These are phyloP conservation scores for Sporothrix brasiliensis DNA, from an alignment of 2,329 filamentous ascomycete genomes.

Conservation along the genomic window DNA sequence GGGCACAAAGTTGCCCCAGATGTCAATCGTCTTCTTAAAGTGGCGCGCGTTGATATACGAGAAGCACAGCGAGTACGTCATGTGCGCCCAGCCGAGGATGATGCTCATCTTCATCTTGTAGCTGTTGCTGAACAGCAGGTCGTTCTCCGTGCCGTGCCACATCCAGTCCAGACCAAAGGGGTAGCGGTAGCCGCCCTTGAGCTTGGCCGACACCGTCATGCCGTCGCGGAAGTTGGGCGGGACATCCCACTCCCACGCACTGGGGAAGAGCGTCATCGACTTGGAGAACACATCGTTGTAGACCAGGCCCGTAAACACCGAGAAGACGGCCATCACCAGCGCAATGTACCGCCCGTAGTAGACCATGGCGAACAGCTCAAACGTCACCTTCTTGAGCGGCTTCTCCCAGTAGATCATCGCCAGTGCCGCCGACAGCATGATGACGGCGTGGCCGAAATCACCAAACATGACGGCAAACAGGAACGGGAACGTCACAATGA, in stretches of 20 bases:
- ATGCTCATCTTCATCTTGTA: slow-evolving; percentile 99
- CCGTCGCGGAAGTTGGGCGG: slow-evolving; percentile 69
- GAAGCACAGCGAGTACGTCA: slow-evolving; percentile 96
- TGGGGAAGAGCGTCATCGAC: slow-evolving; percentile 83
- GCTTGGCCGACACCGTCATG: slow-evolving; percentile 62
- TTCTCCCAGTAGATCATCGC: slow-evolving; percentile 98
- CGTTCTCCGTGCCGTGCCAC: slow-evolving; percentile 96
- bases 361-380: slow-evolving; percentile 97
- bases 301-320: slow-evolving; percentile 93
- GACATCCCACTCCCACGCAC: slow-evolving; percentile 80
- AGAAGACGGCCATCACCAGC: slow-evolving; percentile 96
- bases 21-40: slow-evolving; percentile 93
- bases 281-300: slow-evolving; percentile 98
- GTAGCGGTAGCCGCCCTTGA: slow-evolving; percentile 78
- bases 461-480: slow-evolving; percentile 99
- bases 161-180: slow-evolving; percentile 95
- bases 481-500: slow-evolving; percentile 98
- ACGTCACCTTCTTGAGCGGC: slow-evolving; percentile 84
- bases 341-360: slow-evolving; percentile 99
- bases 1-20: slow-evolving; percentile 95
- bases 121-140: slow-evolving; percentile 93
- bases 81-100: slow-evolving; percentile 93
- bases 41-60: slow-evolving; percentile 91
- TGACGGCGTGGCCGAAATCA: slow-evolving; percentile 88
- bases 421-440: slow-evolving; percentile 80